A percentile compares a stretch with the other conserved stretches of the same genome.
These are phyloP conservation scores for Plectosphaerella sp. DNA, from an alignment of 2,329 filamentous ascomycete genomes.

Conservation along the genomic window DNA sequence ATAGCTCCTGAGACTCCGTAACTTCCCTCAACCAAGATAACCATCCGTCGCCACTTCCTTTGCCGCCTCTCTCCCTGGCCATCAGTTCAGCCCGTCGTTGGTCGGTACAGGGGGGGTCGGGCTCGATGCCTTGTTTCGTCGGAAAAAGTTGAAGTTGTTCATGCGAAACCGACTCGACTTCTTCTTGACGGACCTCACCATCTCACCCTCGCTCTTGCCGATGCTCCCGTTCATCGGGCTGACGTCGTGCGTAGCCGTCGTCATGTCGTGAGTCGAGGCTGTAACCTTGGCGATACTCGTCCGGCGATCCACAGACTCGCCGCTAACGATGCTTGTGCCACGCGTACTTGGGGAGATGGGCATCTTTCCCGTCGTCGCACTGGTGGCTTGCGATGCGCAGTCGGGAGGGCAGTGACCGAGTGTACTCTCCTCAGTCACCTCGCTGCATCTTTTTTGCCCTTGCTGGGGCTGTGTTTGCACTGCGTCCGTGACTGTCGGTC, in stretches of 20 bases:
- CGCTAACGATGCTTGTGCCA: constrained; percentile 61
- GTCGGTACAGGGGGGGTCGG: constrained; percentile 26
- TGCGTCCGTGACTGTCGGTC: constrained; percentile 21
- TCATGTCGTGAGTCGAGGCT: constrained; percentile 22
- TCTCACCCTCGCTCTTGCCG: constrained; percentile 34
- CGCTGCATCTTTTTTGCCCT: constrained; percentile 52
- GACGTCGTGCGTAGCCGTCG: constrained; percentile 20
- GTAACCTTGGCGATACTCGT: constrained; percentile 33
- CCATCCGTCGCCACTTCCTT: neutral
- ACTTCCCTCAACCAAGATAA: neutral
- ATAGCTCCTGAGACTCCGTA: neutral
- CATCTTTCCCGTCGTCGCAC: constrained; percentile 59
- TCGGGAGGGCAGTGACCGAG: constrained; percentile 51
- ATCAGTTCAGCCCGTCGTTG: neutral
- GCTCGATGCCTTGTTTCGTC: constrained; percentile 41
- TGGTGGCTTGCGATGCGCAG: constrained; percentile 60
- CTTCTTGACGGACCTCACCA: constrained; percentile 49
- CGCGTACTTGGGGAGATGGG: constrained; percentile 61
- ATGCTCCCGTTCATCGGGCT: constrained; percentile 34
- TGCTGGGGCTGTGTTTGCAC: constrained; percentile 35
- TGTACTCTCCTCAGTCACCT: constrained; percentile 57
- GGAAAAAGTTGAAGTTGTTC: constrained; percentile 55
- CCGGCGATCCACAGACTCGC: constrained; percentile 50
- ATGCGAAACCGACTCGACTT: constrained; percentile 60
- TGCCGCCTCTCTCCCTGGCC: neutral